Conservation (phyloP, 1,284 basidiomycete species). For the Cystobasidium pallidum region DNA sequence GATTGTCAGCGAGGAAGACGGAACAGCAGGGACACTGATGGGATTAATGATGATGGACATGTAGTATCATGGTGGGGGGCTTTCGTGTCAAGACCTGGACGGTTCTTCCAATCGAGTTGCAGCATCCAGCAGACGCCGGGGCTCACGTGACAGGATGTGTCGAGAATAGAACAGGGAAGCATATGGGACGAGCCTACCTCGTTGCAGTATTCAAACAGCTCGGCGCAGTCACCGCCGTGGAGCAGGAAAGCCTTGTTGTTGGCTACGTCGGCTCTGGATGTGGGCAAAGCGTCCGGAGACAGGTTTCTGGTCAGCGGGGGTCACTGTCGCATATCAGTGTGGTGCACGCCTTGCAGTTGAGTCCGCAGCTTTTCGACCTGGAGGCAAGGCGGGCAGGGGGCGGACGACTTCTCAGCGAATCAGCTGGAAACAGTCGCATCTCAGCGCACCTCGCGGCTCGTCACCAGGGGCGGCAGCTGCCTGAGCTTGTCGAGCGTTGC, state of each 20-base stretch:
- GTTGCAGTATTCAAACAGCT: conserved; percentile 59
- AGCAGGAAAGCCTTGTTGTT: conserved; percentile 88
- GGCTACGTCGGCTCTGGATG: conserved; percentile 66
- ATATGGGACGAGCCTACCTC: background rate
- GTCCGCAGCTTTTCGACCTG: conserved; percentile 86
- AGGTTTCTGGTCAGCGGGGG: too few relatives aligned
- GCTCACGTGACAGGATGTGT: conserved; percentile 3
- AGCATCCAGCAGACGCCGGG: background rate
- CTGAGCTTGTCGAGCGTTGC: conserved; percentile 66
- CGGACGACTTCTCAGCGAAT: conserved; percentile 33
- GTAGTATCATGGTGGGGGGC: too few relatives aligned
- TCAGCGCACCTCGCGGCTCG: conserved; percentile 73
- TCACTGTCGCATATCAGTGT: background rate
- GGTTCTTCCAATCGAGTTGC: too few relatives aligned
- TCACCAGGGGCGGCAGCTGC: conserved; percentile 81
- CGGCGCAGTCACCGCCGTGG: conserved; percentile 83
- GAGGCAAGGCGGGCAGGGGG: background rate
- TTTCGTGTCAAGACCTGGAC: too few relatives aligned
- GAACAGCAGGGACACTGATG: too few relatives aligned
- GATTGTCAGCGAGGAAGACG: too few relatives aligned
- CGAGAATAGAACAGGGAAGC: background rate
- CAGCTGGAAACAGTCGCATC: too few relatives aligned
- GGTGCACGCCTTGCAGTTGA: conserved; percentile 62
- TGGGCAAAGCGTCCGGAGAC: too few relatives aligned
- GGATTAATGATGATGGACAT: too few relatives aligned